These are phyloP conservation scores for Ceratobasidium sp. DNA, from an alignment of 1,284 basidiomycete genomes.

Conservation along the genomic window DNA sequence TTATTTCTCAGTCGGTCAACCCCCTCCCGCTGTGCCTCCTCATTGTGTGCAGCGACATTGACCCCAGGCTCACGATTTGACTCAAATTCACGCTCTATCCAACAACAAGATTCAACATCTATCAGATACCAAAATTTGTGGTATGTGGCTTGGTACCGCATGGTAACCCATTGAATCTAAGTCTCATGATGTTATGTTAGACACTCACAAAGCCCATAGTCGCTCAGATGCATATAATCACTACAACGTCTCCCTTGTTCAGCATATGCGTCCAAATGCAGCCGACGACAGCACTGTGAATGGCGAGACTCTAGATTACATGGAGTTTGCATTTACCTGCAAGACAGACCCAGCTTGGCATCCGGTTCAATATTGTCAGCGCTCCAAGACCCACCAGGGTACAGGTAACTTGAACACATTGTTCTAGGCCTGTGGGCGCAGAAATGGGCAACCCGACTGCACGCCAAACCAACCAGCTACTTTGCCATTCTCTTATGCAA, in stretches of 20 bases:
- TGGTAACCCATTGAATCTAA: not conserved
- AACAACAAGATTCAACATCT: not conserved
- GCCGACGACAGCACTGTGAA: not conserved
- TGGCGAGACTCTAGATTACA: not conserved
- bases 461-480: not conserved
- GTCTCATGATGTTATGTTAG: not conserved
- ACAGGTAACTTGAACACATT: not conserved
- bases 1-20: not conserved
- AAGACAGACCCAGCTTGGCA: not conserved
- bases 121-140: not conserved
- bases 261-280: not conserved
- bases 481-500: slow-evolving; percentile 1
- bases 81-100: not conserved
- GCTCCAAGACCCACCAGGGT: not conserved
- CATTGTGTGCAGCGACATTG: not conserved
- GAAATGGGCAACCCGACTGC: not conserved
- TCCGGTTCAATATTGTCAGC: not conserved
- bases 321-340: not conserved
- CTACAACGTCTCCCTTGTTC: slow-evolving; percentile 1
- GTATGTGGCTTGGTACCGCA: no score
- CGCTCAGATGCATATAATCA: not conserved
- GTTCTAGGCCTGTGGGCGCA: not conserved
- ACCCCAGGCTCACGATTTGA: not conserved
- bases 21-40: not conserved
- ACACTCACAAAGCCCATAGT: not conserved